Base-by-base conservation (phyloP, 345 rosid genomes). In the Lepidium africanum region DNA sequence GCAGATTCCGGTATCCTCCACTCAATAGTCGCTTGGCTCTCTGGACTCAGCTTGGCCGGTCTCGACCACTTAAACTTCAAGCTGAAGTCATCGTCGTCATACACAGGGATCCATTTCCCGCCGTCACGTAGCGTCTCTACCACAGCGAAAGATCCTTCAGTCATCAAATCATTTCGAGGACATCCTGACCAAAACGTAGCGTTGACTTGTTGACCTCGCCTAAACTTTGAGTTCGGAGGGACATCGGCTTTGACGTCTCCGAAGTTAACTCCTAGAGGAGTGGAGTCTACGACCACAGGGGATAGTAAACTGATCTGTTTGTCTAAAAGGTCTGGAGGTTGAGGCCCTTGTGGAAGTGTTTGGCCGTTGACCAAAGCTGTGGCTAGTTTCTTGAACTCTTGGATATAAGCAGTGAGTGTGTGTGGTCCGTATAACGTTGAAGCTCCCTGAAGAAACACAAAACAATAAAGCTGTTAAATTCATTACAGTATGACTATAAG, bases 101-200 rank as follows among this genome's bases (percentile, higher is more conserved):
- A 92, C 16, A 87, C 85, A 4, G 90, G 84, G 10, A 81, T 43
- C 96, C 98, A 92, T 0, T 71, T 76, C 45, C 79, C 82, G 77
- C 63, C 78, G 3, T 76, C 84, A 71, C 77, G 84, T 36, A 87
- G 81, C 58, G 65, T 70, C 80, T 92, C 96, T 35, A 92, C 98
- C 50, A 89, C 80, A 3, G 95, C 84, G 43, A 87, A 89, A 33
- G 98, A 89, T 40, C 95, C 98, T 62, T 86, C 96, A 0, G 95
- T 87, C 95, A 92, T 83, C 65, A 89, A 84, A 79, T 92, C 98
- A 17, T 89, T 92, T 73, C 95, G 72, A 1, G 96, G 96, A 71
- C 90, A 89, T 51, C 88, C 98, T 13, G 98, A 87, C 96, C 92
- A 89, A 83, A 92, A 89, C 43, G 84, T 83, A 12, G 81, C 89